These are phyloP conservation scores for Paramecium primaurelia DNA, from an alignment of 73 alveolate genomes.

Conservation along the genomic window DNA sequence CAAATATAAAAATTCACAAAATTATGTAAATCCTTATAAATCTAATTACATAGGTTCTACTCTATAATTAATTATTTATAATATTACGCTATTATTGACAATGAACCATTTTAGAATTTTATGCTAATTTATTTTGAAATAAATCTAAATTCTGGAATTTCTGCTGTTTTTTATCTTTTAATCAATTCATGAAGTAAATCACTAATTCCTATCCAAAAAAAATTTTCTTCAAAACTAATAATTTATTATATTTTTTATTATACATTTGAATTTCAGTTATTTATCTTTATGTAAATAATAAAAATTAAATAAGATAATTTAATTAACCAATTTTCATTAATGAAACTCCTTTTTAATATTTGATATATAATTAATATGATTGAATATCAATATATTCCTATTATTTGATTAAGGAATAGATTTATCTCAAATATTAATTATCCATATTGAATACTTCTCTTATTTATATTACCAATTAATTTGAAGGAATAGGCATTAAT, in stretches of 20 bases:
- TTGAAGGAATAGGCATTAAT: neutral
- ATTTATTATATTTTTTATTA: neutral
- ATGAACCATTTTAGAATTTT: neutral
- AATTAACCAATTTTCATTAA: neutral
- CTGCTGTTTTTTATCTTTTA: neutral
- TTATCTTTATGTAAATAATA: neutral
- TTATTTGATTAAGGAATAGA: neutral
- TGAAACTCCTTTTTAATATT: neutral
- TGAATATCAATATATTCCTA: neutral
- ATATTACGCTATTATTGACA: neutral
- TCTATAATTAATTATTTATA: neutral
- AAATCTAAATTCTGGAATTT: neutral
- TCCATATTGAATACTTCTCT: neutral
- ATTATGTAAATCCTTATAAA: neutral
- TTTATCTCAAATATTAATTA: neutral
- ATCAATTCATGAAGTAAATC: neutral
- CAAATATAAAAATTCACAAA: neutral
- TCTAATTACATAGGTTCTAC: neutral
- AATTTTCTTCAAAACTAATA: neutral
- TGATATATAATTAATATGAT: neutral
- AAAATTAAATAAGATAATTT: neutral
- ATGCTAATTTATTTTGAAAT: neutral
- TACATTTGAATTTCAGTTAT: neutral
- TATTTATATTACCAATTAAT: neutral
- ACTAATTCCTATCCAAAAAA: neutral